Percentiles rank a stretch among this genome's conserved stretches.
phyloP scores from a whole-genome alignment of 495 filamentous ascomycete genomes.

The Daldinia vernicosa region DNA sequence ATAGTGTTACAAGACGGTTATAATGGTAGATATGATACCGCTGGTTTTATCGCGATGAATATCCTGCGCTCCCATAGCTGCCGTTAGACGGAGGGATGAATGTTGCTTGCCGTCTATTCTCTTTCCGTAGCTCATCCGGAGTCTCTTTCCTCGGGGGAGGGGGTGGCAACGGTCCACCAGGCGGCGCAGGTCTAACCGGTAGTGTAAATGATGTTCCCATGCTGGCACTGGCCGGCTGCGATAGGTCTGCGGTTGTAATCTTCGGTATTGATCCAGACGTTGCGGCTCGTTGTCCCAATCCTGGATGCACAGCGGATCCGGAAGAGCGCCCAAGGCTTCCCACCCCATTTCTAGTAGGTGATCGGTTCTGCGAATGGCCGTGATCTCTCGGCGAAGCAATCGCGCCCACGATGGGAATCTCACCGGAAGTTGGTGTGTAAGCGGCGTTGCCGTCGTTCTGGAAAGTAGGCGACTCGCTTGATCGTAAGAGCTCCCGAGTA shows the following conservation, averaged over 20 bases:
- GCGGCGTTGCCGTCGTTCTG: slow-evolving; percentile 46
- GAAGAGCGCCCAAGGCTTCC: slow-evolving; percentile 55
- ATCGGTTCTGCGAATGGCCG: slow-evolving; percentile 52
- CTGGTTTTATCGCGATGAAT: slow-evolving; percentile 33
- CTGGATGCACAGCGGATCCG: slow-evolving; percentile 58
- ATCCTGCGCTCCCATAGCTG: slow-evolving; percentile 43
- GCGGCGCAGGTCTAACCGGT: slow-evolving; percentile 58
- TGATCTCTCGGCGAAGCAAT: slow-evolving; percentile 55
- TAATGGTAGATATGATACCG: neutral
- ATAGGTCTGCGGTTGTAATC: slow-evolving; percentile 42
- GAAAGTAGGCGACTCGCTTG: slow-evolving; percentile 60
- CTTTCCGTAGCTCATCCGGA: slow-evolving; percentile 50
- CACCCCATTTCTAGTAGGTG: slow-evolving; percentile 53
- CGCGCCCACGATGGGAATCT: slow-evolving; percentile 70
- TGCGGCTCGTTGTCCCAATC: slow-evolving; percentile 58
- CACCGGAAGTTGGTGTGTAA: slow-evolving; percentile 69
- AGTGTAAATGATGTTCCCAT: slow-evolving; percentile 55
- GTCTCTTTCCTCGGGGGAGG: slow-evolving; percentile 57
- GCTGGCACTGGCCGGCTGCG: slow-evolving; percentile 39
- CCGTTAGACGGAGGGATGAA: slow-evolving; percentile 52
- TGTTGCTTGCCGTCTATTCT: slow-evolving; percentile 52
- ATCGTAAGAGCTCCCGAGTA: slow-evolving; percentile 65
- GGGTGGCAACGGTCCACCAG: slow-evolving; percentile 54
- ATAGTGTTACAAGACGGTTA: neutral
- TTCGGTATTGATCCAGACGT: slow-evolving; percentile 57